These are phyloP conservation scores for Carex kokanica DNA, from an alignment of 176 grass and related monocot genomes.

Conservation along the genomic window DNA sequence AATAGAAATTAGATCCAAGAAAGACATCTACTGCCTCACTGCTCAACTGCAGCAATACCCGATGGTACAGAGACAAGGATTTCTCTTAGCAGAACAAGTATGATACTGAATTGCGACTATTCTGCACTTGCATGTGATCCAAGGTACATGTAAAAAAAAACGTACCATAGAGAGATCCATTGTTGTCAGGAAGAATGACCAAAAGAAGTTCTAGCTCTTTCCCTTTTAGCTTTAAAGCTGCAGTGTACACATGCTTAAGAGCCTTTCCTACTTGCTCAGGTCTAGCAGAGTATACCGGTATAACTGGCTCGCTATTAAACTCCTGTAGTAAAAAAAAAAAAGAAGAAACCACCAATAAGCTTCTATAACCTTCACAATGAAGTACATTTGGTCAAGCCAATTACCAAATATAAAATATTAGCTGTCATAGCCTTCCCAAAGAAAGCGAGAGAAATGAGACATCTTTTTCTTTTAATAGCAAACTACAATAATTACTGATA, in stretches of 20 bases:
- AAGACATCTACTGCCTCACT: background rate
- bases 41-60: background rate
- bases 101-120: background rate
- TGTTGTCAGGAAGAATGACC: conserved; percentile 95
- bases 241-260: conserved; percentile 83
- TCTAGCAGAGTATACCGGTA: conserved; percentile 88
- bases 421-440: background rate
- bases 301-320: conserved; percentile 89
- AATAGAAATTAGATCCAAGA: background rate
- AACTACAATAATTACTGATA: background rate
- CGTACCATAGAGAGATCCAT: conserved; percentile 88
- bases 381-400: background rate
- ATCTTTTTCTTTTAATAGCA: background rate
- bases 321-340: conserved; percentile 44
- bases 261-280: conserved; percentile 93
- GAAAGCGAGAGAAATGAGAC: background rate
- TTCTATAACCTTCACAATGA: background rate
- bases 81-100: background rate
- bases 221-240: conserved; percentile 81
- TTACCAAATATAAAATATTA: background rate
- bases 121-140: background rate
- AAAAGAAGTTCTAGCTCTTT: conserved; percentile 98
- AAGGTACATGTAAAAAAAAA: background rate
- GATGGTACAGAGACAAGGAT: background rate
- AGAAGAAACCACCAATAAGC: background rate